Conservation (phyloP, 164 flowering plant species). For the Taxillus chinensis region DNA sequence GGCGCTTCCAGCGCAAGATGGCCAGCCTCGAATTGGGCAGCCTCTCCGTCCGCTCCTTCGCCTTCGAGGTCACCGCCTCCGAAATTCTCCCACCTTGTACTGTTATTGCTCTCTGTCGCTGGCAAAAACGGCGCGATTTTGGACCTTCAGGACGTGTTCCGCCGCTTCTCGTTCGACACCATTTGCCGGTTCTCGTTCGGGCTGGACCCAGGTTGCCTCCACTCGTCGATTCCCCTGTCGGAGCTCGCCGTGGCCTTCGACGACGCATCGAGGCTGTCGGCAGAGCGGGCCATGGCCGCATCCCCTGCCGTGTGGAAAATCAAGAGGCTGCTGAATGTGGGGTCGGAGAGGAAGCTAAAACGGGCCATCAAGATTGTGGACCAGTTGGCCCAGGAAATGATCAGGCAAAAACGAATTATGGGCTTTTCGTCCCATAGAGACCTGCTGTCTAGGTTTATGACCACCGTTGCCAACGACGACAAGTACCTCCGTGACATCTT, state of each 20-base stretch:
- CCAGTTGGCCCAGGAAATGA: too few species aligned
- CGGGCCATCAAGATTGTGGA: constrained; percentile 31
- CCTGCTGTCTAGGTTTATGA: constrained; percentile 61
- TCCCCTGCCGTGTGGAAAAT: constrained; percentile 45
- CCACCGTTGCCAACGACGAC: constrained; percentile 24
- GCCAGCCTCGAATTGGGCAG: constrained; percentile 33
- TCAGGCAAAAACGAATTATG: constrained; percentile 17
- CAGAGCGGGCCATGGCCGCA: constrained; percentile 30
- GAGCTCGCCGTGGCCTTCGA: constrained; percentile 48
- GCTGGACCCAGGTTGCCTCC: constrained; percentile 47
- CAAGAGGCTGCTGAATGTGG: constrained; percentile 34
- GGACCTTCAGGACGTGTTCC: constrained; percentile 55
- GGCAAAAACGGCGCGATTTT: neutral
- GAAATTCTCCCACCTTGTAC: constrained; percentile 35
- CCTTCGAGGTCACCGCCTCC: constrained; percentile 21
- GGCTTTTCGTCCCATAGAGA: constrained; percentile 24
- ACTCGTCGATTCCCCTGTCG: constrained; percentile 27
- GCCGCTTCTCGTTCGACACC: constrained; percentile 51
- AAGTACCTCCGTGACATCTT: constrained; percentile 47
- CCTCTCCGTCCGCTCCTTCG: constrained; percentile 19
- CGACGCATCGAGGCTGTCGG: constrained; percentile 41
- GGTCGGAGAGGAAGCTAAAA: constrained; percentile 40
- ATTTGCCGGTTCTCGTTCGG: constrained; percentile 60
- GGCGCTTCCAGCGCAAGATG: constrained; percentile 46
- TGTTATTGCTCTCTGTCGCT: constrained; percentile 16